Conservation (phyloP, 768 basidiomycete genomes). For the Agrocybe pediades region DNA sequence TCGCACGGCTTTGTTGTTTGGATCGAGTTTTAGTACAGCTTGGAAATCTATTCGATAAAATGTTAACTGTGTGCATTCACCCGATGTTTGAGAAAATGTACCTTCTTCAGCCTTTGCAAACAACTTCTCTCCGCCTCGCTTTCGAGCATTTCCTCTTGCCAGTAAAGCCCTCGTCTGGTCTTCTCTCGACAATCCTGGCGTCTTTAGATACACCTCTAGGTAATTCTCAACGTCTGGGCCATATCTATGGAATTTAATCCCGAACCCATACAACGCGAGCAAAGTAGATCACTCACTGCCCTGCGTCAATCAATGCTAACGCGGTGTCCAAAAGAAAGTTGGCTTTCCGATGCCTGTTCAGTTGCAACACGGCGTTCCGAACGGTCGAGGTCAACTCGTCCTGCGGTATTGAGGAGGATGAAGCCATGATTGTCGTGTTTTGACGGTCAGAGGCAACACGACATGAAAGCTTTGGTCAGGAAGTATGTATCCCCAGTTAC, state of each 20-base stretch:
- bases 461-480: conserved; percentile 14
- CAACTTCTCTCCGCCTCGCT: conserved; percentile 53
- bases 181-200: conserved; percentile 53
- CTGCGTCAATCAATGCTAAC: conserved; percentile 48
- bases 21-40: conserved; percentile 59
- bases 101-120: conserved; percentile 63
- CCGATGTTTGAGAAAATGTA: conserved; percentile 18
- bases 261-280: neutral
- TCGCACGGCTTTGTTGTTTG: conserved; percentile 55
- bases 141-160: conserved; percentile 61
- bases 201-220: conserved; percentile 64
- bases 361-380: conserved; percentile 46
- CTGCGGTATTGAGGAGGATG: conserved; percentile 25
- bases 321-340: conserved; percentile 53
- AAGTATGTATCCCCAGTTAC: conserved; percentile 22
- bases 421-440: conserved; percentile 20
- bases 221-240: conserved; percentile 66
- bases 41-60: conserved; percentile 54
- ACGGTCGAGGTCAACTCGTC: conserved; percentile 58
- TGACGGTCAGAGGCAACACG: conserved; percentile 7
- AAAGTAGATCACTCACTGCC: conserved; percentile 38
- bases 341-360: conserved; percentile 46
- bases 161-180: conserved; percentile 57
- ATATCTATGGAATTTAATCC: conserved; percentile 43
- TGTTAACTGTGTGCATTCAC: neutral